Base-by-base conservation (phyloP, 305 asterid species). In the Euphrasia arctica region DNA sequence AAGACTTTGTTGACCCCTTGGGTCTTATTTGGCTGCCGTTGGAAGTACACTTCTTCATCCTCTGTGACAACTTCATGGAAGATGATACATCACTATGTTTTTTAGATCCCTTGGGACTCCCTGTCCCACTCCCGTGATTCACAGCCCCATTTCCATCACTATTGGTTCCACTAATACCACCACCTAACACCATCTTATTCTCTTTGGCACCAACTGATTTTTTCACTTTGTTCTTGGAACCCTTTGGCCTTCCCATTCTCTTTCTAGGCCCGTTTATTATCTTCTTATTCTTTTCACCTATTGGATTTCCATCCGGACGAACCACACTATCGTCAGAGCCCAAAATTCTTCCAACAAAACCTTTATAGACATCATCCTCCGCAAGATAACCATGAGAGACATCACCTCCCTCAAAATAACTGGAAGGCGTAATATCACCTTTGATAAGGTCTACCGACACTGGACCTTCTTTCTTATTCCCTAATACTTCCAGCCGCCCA, bases 241-340 rank as follows among this genome's bases (percentile, higher is more conserved):
- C 77, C 70, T 65, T 75, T 51, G 71, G 71, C 65, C 68, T 74
- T 27, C 78, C 77, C 58, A 10, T 15, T 32, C 34, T 4, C 27
- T 41, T 42, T 57, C 13, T 32, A 63, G 49, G 12, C 13, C 18
- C 58, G 18, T 32, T 54, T 2, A 61, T 54, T 51, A 45, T 62
- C 56, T 51, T 54, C 59, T 69, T 18, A 11, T 27, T 57, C 28
- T 63, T 67, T 5, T 66, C 61, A 52, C 77, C 77, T 69, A 59
- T 75, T 50, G 71, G 69, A 55, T 63, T 74, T 32, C 75, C 77
- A 0, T 2, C 10, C 22, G 50, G 66, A 9, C 58, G 54, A 48
- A 18, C 59, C 45, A 43, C 5, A 58, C 12, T n/a, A 62, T 25
- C 67, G n/a, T 73, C 11, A 1, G 43, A 39, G 43, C 11, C 43